Evolutionary conservation across 2,329 filamentous ascomycete species (phyloP).

Genomic region (Venturia nashicola): DNA sequence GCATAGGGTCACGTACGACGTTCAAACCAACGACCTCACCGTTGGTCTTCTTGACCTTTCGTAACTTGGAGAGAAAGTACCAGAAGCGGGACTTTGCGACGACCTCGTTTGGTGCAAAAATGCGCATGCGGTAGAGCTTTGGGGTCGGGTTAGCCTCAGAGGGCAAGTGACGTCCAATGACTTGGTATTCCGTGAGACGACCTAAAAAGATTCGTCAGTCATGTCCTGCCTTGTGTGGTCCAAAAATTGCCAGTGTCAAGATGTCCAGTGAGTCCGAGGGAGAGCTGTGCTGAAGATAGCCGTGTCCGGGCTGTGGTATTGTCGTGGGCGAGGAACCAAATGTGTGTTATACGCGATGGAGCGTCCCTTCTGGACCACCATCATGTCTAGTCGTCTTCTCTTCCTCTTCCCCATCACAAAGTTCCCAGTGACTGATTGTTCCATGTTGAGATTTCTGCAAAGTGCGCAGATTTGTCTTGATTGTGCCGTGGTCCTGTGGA

Average conservation of each 20-base stretch:
- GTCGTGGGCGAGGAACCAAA: not conserved
- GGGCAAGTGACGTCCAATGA: conserved; percentile 98
- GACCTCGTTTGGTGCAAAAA: conserved; percentile 95
- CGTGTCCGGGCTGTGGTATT: not conserved
- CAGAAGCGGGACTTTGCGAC: conserved; percentile 99
- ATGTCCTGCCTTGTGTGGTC: not conserved
- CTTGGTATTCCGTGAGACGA: conserved; percentile 99
- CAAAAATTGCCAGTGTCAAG: too few species aligned
- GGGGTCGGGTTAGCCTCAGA: conserved; percentile 93
- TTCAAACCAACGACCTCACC: conserved; percentile 98
- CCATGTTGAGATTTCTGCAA: not conserved
- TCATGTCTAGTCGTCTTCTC: not conserved
- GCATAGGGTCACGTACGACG: conserved; percentile 51
- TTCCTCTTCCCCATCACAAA: not conserved
- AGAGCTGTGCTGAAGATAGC: not conserved
- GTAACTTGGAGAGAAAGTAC: conserved; percentile 99
- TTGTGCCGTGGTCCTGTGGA: not conserved
- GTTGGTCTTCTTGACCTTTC: conserved; percentile 99
- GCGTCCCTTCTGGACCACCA: not conserved
- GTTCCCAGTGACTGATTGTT: not conserved
- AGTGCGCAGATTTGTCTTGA: not conserved
- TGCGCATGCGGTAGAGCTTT: conserved; percentile 99
- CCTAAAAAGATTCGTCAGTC: conserved; percentile 40
- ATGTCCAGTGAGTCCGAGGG: not conserved
- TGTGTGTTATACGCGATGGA: not conserved